Evolutionary conservation across 352 stramenopile genomes (phyloP), one percentile per base, ranked within the genome.

Genomic region (Globisporangium nunn): DNA sequence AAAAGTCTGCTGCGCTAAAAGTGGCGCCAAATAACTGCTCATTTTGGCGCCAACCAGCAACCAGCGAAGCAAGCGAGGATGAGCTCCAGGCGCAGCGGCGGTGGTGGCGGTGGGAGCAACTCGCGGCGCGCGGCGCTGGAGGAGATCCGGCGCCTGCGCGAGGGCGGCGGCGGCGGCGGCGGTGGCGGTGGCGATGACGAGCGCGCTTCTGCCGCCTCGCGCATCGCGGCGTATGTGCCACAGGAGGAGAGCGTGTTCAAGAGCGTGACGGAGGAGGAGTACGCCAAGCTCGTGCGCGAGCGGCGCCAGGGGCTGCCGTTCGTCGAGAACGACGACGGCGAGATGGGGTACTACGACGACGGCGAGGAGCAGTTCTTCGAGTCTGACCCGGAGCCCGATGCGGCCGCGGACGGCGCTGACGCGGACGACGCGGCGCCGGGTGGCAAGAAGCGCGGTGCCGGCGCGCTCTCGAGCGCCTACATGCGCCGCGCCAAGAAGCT

Each of bases 291-390:
- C 23, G 85, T 95, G 46, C 80, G 73, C 31, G 77, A 94, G 66
- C 80, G 85, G 1, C 84, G 85, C 33, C 68, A 86, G 37, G 80
- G 78, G 0, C 58, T 92, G 47, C 82, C 84, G 2, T 95, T 95
- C 53, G 85, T 47, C 35, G 82, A 88, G 55, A 91, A 95, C 61
- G 85, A 95, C 31, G 84, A 88, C 52, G 71, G 75, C 12, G 81
- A 86, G 59, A 90, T 93, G 70, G 85, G 85, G 14, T 95, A 95
- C 63, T 94, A 86, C 53, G 85, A 95, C 56, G 85, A 95, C 52
- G 85, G 85, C 50, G 85, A 95, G 53, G 85, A 95, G 54, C 80
- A 91, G 71, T 93, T 93, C 54, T 95, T 95, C 55, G 85, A 95
- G 56, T 91, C 80, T 17, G 82, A 94, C 54, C 62, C 71, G 4